phyloP scores from a whole-genome alignment of 2,329 filamentous ascomycete species.

The Alternaria dauci region DNA sequence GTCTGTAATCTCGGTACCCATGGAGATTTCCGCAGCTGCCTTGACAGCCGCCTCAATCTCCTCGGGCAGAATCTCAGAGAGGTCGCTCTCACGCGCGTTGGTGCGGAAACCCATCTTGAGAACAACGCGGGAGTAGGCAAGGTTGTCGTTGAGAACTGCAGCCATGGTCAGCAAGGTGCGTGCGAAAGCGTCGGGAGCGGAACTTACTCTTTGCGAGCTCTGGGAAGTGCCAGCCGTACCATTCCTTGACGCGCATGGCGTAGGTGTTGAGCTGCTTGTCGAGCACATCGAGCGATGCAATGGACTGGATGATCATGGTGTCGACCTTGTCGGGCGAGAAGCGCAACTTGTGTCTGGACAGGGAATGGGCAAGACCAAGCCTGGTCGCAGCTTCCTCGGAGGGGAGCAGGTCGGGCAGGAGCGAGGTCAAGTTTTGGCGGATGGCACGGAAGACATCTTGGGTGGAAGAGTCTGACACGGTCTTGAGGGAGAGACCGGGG shows the following conservation, averaged over 20 bases:
- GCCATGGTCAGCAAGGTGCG: neutral
- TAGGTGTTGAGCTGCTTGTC: constrained; percentile 99
- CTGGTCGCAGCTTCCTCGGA: constrained; percentile 93
- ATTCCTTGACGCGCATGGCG: constrained; percentile 99
- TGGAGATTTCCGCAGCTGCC: constrained; percentile 92
- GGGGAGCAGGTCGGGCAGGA: constrained; percentile 86
- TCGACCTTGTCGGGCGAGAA: constrained; percentile 99
- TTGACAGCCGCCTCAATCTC: constrained; percentile 93
- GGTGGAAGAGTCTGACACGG: constrained; percentile 82
- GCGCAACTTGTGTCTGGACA: constrained; percentile 93
- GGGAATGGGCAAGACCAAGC: constrained; percentile 93
- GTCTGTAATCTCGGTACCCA: constrained; percentile 96
- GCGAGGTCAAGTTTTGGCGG: constrained; percentile 85
- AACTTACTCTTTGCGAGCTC: constrained; percentile 81
- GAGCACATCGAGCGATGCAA: constrained; percentile 86
- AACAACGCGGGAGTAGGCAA: constrained; percentile 80
- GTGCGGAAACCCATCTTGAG: constrained; percentile 88
- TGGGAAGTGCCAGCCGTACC: constrained; percentile 99
- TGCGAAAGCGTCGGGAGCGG: neutral
- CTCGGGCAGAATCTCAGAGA: constrained; percentile 85
- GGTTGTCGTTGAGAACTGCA: constrained; percentile 73
- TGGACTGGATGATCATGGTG: constrained; percentile 98
- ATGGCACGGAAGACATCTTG: constrained; percentile 94
- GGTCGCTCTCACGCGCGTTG: constrained; percentile 76
- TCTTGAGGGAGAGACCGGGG: constrained; percentile 83